phyloP scores from a whole-genome alignment of 1,284 basidiomycete genomes.

The Rhizoctonia solani region DNA sequence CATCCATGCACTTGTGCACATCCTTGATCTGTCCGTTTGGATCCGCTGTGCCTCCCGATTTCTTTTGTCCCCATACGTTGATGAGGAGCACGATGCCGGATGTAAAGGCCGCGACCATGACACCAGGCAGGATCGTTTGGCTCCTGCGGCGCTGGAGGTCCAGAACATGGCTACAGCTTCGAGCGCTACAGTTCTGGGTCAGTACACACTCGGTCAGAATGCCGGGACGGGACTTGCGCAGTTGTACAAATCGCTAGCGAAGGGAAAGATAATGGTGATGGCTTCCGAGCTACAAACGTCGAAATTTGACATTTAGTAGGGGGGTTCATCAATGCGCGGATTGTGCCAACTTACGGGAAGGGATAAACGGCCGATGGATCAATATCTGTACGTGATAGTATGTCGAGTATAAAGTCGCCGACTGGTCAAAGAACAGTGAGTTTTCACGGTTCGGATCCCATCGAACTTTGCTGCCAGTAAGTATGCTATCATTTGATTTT shows the following conservation, averaged over 20 bases:
- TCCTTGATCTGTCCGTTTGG: slow-evolving; percentile 67
- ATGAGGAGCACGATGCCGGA: slow-evolving; percentile 70
- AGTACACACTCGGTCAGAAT: not conserved
- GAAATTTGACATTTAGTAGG: slow-evolving; percentile 49
- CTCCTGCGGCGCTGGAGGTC: slow-evolving; percentile 55
- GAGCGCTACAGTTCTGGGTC: slow-evolving; percentile 47
- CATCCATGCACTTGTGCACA: slow-evolving; percentile 70
- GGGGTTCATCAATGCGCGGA: slow-evolving; percentile 39
- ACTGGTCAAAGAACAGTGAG: slow-evolving; percentile 66
- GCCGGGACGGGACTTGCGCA: slow-evolving; percentile 47
- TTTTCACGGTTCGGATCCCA: slow-evolving; percentile 74
- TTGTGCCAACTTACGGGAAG: slow-evolving; percentile 54
- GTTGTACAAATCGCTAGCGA: slow-evolving; percentile 84
- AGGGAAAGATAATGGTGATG: slow-evolving; percentile 62
- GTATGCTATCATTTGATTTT: not conserved
- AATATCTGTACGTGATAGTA: slow-evolving; percentile 79
- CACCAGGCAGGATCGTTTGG: slow-evolving; percentile 38
- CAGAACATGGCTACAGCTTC: slow-evolving; percentile 74
- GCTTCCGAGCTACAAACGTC: slow-evolving; percentile 50
- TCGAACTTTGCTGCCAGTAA: slow-evolving; percentile 51
- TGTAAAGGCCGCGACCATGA: slow-evolving; percentile 55
- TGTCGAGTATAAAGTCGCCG: slow-evolving; percentile 63
- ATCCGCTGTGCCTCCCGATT: slow-evolving; percentile 59
- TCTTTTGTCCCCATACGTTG: slow-evolving; percentile 72
- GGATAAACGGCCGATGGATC: slow-evolving; percentile 82